phyloP scores from a whole-genome alignment of 805 yeast species.

The Suhomyces kilbournensis region DNA sequence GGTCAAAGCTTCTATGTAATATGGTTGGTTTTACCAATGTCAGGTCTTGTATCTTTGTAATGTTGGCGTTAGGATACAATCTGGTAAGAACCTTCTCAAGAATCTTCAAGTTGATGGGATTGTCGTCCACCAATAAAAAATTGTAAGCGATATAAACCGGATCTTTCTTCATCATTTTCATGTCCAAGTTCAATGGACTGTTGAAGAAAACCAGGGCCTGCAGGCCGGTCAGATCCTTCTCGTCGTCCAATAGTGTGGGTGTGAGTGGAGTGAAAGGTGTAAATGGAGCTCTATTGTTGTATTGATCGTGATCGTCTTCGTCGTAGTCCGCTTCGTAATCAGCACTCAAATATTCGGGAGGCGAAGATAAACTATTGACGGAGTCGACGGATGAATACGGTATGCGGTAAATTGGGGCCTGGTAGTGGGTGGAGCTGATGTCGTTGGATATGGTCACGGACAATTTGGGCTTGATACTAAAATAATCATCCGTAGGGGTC shows the following conservation, averaged over 20 bases:
- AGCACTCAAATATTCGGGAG: background rate
- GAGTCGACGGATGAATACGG: background rate
- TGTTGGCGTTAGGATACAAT: conserved; percentile 31
- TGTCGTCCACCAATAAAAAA: conserved; percentile 41
- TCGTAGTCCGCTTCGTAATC: conserved; percentile 4
- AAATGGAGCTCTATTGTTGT: background rate
- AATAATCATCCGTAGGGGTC: conserved; percentile 10
- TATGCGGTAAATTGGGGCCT: background rate
- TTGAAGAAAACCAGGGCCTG: conserved; percentile 1
- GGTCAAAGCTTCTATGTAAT: conserved; percentile 19
- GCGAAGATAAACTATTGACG: conserved; percentile 3
- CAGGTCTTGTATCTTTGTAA: conserved; percentile 29
- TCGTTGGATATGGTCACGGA: conserved; percentile 7
- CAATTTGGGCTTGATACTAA: conserved; percentile 10
- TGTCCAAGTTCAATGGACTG: background rate
- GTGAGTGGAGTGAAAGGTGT: conserved; percentile 10
- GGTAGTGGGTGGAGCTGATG: conserved; percentile 1
- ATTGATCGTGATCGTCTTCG: conserved; percentile 2
- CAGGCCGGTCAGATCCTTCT: background rate
- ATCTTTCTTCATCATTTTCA: conserved; percentile 6
- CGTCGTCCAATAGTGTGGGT: conserved; percentile 2
- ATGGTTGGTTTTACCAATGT: conserved; percentile 23
- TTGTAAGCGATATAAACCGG: conserved; percentile 13
- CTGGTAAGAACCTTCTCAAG: conserved; percentile 28
- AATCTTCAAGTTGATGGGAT: conserved; percentile 38